Conservation (phyloP, 805 yeast species). For the Metschnikowia anglica region DNA sequence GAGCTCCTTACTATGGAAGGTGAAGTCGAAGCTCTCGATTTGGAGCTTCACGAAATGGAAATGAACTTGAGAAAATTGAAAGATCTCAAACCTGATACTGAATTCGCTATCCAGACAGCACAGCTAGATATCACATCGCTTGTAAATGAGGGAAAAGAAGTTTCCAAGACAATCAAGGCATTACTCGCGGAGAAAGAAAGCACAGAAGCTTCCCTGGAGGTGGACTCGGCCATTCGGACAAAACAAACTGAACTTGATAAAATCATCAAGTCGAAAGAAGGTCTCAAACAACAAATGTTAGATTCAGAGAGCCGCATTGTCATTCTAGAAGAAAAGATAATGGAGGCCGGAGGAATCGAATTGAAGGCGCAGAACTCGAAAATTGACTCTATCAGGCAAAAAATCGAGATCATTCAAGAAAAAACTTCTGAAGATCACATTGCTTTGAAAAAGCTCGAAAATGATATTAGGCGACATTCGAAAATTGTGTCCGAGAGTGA, state of each 20-base stretch:
- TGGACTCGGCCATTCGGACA: slow-evolving; percentile 41
- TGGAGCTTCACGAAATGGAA: slow-evolving; percentile 59
- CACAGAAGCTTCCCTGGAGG: slow-evolving; percentile 26
- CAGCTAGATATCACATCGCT: slow-evolving; percentile 65
- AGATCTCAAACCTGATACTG: slow-evolving; percentile 70
- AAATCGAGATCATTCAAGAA: slow-evolving; percentile 57
- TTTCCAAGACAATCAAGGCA: slow-evolving; percentile 44
- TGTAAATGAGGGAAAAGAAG: slow-evolving; percentile 50
- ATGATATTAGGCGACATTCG: slow-evolving; percentile 56
- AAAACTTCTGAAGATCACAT: slow-evolving; percentile 58
- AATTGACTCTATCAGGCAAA: slow-evolving; percentile 72
- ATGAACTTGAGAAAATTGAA: slow-evolving; percentile 54
- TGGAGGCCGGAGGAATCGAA: slow-evolving; percentile 89
- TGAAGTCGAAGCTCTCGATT: slow-evolving; percentile 48
- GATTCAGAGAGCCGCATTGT: slow-evolving; percentile 57
- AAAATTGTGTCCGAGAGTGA: slow-evolving; percentile 48
- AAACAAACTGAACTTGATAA: slow-evolving; percentile 25
- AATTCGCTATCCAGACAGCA: slow-evolving; percentile 55
- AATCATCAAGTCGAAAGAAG: slow-evolving; percentile 21
- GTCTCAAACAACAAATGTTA: slow-evolving; percentile 52
- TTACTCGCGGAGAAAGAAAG: slow-evolving; percentile 39
- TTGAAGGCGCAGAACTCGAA: slow-evolving; percentile 75
- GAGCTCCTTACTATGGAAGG: slow-evolving; percentile 55
- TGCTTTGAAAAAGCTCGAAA: slow-evolving; percentile 58
- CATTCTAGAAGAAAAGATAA: slow-evolving; percentile 67